Conservation (phyloP, 768 basidiomycete species). For the Russula brevipes region DNA sequence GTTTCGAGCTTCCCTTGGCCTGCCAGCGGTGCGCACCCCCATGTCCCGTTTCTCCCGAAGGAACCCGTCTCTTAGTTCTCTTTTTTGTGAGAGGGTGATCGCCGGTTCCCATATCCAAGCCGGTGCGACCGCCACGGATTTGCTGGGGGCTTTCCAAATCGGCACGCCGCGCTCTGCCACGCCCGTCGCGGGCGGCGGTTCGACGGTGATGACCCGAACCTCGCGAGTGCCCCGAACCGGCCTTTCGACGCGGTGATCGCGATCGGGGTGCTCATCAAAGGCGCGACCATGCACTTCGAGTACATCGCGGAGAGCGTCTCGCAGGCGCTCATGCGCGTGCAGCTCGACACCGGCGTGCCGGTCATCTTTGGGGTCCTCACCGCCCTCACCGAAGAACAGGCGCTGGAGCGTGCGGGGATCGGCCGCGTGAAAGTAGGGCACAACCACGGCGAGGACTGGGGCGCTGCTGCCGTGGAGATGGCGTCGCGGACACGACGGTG, state of each 20-base stretch:
- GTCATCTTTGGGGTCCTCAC: conserved; percentile 97
- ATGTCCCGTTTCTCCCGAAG: not conserved
- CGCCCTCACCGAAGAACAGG: conserved; percentile 88
- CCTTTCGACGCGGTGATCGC: conserved; percentile 96
- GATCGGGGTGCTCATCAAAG: conserved; percentile 97
- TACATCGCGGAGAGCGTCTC: conserved; percentile 95
- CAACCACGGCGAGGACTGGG: conserved; percentile 99
- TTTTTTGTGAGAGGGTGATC: conserved; percentile 60
- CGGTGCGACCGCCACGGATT: conserved; percentile 70
- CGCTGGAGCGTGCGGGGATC: conserved; percentile 88
- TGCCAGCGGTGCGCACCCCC: conserved; percentile 64
- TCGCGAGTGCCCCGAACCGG: conserved; percentile 38
- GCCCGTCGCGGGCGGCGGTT: conserved; percentile 40
- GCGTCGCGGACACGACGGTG: conserved; percentile 59
- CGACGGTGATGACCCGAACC: conserved; percentile 17
- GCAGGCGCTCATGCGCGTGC: conserved; percentile 90
- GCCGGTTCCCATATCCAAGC: conserved; percentile 81
- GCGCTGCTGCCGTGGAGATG: conserved; percentile 94
- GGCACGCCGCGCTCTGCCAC: conserved; percentile 48
- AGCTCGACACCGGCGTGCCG: conserved; percentile 88
- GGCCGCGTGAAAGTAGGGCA: conserved; percentile 71
- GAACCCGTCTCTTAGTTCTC: not conserved
- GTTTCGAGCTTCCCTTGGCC: conserved; percentile 87
- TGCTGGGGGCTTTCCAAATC: conserved; percentile 62
- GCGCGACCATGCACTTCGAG: conserved; percentile 98